Base-by-base conservation (phyloP, 805 yeast species). In the Saturnispora besseyi region DNA sequence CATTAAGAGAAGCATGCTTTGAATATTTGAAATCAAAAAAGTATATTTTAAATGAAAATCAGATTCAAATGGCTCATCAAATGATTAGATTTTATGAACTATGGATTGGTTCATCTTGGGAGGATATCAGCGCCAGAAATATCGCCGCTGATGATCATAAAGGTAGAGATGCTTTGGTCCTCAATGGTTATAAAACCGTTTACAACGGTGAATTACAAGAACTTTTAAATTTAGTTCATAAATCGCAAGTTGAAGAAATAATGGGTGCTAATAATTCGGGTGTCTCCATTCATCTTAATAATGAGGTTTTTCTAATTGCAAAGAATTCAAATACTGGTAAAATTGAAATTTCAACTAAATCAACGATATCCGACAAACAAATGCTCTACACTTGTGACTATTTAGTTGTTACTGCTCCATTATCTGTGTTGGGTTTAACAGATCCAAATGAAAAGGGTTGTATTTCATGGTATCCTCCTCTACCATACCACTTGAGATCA, bases 31-130 rank as follows among this genome's bases (percentile, higher is more conserved):
- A 65, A 42, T 67, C 68, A 29, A 72, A 72, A 54, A 70, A 74
- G 33, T 64, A 69, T 33, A 61, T 73, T 11, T 63, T 85, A 42
- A 73, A 81, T 0, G 63, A 65, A 18, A 74, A 67, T 4, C 90
- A 83, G 60, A 69, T 71, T 18, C 59, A 61, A 38, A 70, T 70
- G 54, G 73, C 80, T 10, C 76, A 78, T 2, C 78, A 79, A 52
- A 57, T 76, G 46, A 58, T 75, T 12, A 70, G 95, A 57, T 68
- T 69, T 46, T 48, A 55, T 31, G 96, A 88, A 62, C 66, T 84
- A 46, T 88, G 95, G 91, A 80, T 79, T 59, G 96, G 95, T 1
- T 71, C 82, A 22, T 73, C 82, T 31, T 80, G 88, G 80, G 77
- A 75, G 28, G 65, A 63, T 26, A 67, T 82, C 43, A 82, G 93